Percentiles rank a stretch among this genome's conserved stretches.
These are phyloP conservation scores for Kalanchoe fedtschenkoi DNA, from an alignment of 164 flowering plant genomes.

Conservation along the genomic window DNA sequence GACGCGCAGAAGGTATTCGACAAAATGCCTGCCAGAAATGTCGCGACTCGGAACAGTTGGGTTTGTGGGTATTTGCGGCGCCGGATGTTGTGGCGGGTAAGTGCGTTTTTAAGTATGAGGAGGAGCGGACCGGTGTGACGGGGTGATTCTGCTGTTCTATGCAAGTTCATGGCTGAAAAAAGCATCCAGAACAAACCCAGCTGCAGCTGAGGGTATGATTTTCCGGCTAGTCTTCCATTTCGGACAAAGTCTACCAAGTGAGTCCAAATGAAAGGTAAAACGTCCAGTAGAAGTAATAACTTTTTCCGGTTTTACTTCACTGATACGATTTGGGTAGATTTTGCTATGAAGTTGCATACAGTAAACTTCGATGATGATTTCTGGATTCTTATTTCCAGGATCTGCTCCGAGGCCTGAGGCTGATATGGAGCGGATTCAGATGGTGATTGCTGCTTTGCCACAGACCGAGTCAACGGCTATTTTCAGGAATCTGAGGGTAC, in stretches of 20 bases:
- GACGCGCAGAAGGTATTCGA: conserved; percentile 25
- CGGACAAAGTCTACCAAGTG: no score
- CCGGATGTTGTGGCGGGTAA: conserved; percentile 14
- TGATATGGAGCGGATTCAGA: no score
- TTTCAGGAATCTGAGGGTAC: background rate
- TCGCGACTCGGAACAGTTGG: conserved; percentile 33
- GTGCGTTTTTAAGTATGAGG: conserved; percentile 25
- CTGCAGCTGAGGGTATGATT: conserved; percentile 36
- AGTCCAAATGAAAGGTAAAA: no score
- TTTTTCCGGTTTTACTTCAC: no score
- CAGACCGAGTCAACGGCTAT: background rate
- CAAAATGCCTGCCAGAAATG: conserved; percentile 30
- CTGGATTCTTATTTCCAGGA: background rate
- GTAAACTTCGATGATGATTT: no score
- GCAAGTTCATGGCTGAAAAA: conserved; percentile 36
- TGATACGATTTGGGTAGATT: no score
- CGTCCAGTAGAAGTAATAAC: no score
- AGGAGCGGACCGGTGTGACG: conserved; percentile 26
- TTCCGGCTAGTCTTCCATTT: background rate
- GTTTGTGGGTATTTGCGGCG: conserved; percentile 21
- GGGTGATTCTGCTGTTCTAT: conserved; percentile 31
- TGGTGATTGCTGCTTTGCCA: conserved; percentile 12
- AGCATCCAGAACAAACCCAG: conserved; percentile 40
- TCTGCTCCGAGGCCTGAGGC: no score
- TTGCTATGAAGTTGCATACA: background rate